These are phyloP conservation scores for Hypericum androsaemum DNA, from an alignment of 345 rosid species.

Conservation along the genomic window DNA sequence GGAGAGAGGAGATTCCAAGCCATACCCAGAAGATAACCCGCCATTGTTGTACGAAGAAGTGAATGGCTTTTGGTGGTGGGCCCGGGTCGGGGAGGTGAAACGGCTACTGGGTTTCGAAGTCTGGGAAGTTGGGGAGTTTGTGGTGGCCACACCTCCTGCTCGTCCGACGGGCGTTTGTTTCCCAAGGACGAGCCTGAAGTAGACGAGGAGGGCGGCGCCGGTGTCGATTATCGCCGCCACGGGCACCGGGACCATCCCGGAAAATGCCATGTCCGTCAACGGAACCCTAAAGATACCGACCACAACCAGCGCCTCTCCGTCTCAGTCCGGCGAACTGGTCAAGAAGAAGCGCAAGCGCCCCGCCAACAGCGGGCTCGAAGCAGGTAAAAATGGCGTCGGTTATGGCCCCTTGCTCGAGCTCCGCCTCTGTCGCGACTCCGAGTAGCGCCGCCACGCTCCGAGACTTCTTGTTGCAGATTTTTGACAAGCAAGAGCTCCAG, in stretches of 20 bases:
- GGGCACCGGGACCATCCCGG: constrained; percentile 89
- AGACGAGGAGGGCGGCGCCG: constrained; percentile 14
- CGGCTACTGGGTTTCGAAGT: too few species aligned
- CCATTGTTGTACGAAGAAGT: constrained; percentile 22
- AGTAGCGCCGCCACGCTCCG: constrained; percentile 28
- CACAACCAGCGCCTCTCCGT: constrained; percentile 30
- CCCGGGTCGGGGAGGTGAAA: constrained; percentile 15
- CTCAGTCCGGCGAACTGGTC: constrained; percentile 29
- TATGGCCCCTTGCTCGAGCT: constrained; percentile 47
- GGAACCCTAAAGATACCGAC: constrained; percentile 82
- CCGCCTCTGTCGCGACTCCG: constrained; percentile 20
- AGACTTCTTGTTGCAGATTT: constrained; percentile 67
- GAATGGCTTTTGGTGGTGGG: constrained; percentile 43
- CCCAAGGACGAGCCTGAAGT: constrained; percentile 38
- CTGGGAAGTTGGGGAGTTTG: too few species aligned
- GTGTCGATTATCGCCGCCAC: constrained; percentile 62
- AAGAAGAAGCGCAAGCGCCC: constrained; percentile 70
- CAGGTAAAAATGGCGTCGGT: constrained; percentile 25
- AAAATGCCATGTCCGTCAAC: constrained; percentile 86
- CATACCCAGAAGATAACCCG: constrained; percentile 24
- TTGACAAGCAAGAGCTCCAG: constrained; percentile 62
- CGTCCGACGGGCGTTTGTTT: constrained; percentile 6
- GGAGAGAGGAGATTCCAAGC: constrained; percentile 20
- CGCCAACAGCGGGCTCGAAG: constrained; percentile 40
- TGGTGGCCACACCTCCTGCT: too few species aligned